Base-by-base conservation (phyloP, 139 green algal species). In the Chlamydomonas sp. region DNA sequence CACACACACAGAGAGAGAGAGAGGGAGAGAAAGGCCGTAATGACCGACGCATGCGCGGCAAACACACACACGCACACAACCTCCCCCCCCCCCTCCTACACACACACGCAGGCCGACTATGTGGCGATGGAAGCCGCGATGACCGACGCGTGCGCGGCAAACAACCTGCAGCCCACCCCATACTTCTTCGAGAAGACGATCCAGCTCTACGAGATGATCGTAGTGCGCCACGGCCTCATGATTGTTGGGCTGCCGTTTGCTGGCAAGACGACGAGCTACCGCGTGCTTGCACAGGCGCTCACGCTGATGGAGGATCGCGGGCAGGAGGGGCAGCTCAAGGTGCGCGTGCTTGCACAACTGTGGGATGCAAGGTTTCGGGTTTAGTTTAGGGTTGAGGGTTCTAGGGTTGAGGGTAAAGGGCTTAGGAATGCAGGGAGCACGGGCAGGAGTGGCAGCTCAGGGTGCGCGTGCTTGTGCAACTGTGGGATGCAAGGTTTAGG, bases 161-260 rank as follows among this genome's bases (percentile, higher is more conserved):
- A 49, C 34, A 88, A 89, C 74, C 79, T 90, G 64, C 86, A 92
- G 68, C 72, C 83, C 28, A 90, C 83, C 2, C 79, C 88, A 10
- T 89, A 90, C 76, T 92, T 90, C 78, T 54, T 90, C 34, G 72
- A 83, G 48, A 92, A 92, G 77, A 75, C 67, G 10, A 90, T 86
- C n/a, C 86, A 95, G 76, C 79, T 95, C 39, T 95, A 92, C 73
- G 89, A 95, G 77, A 95, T 95, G 89, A 86, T 95, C 29, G 82
- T 90, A n/a, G 88, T 94, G 36, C 82, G 88, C 0, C 87, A 92
- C 75, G 88, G 88, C 16, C 77, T 94, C 5, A 94, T 94, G 88
- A 75, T 92, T 48, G 88, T 94, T 35, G 88, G 88, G 10, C 72
- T 83, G 68, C 82, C 88, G 3, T 89, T 90, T 58, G 64, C 63